Base-by-base conservation (phyloP, 148 eudicot species). In the Silene latifolia region DNA sequence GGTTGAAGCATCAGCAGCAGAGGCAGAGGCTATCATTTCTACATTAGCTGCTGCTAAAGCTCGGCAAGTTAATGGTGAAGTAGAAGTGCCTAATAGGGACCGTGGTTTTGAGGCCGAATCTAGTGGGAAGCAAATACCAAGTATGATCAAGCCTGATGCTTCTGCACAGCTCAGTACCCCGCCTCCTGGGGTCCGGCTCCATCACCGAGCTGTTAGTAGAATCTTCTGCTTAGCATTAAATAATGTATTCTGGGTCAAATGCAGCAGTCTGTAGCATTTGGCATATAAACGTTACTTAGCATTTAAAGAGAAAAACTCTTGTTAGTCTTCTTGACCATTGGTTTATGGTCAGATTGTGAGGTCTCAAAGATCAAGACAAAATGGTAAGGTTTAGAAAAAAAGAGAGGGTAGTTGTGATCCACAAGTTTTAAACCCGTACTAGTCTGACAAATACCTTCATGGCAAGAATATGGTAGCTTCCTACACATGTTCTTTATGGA, bases 141-240 rank as follows among this genome's bases (percentile, higher is more conserved):
- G n/a, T n/a, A n/a, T n/a, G n/a, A n/a, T n/a, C n/a, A n/a, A n/a
- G n/a, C n/a, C n/a, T n/a, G n/a, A n/a, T n/a, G n/a, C n/a, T n/a
- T n/a, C n/a, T n/a, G n/a, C n/a, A n/a, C n/a, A n/a, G n/a, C n/a
- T n/a, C n/a, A 39, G 80, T 82, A 90, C 93, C 68, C 83, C 84
- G 74, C 93, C 97, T 25, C 85, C 91, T 54, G 97, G 98, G 58
- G 96, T 95, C 80, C 85, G 97, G 82, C 90, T 95, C 77, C 98
- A 95, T 85, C 97, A 92, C 72, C 87, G 97, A 75, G 98, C 98
- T 79, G 98, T 95, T 29, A 88, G 96, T 90, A 63, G n/a, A 53
- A 42, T 58, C 71, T 51, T 19, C 32, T 56, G 21, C 58, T 17
- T 29, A 13, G 11, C 21, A 42, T 44, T 10, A 8, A 64, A 3